Evolutionary conservation across 129 eudicot species (phyloP).

Genomic region (Gnaphalium uliginosum): DNA sequence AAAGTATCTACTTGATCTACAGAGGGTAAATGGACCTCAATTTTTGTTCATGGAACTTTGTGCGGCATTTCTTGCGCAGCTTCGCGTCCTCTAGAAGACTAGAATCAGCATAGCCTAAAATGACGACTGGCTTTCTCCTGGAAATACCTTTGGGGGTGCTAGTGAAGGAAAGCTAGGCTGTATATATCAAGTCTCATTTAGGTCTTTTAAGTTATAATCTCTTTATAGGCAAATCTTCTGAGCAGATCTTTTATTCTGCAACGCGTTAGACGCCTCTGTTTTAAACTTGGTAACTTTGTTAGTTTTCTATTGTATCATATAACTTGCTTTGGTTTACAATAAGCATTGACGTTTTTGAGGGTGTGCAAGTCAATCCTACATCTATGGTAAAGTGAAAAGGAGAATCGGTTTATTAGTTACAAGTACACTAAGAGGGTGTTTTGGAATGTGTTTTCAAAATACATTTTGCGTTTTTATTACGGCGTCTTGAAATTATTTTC

Average conservation of each 20-base stretch:
- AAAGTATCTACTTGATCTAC: constrained; percentile 67
- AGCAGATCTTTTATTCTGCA: constrained; percentile 37
- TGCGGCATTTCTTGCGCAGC: constrained; percentile 90
- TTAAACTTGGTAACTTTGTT: constrained; percentile 20
- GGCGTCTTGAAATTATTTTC: no score
- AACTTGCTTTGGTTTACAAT: not conserved
- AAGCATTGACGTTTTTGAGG: not conserved
- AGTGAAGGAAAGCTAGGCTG: constrained; percentile 47
- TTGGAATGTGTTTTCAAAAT: no score
- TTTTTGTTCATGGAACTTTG: constrained; percentile 74
- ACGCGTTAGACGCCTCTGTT: constrained; percentile 32
- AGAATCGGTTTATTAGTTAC: not conserved
- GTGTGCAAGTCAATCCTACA: not conserved
- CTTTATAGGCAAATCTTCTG: constrained; percentile 34
- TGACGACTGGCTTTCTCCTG: constrained; percentile 43
- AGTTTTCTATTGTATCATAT: constrained; percentile 12
- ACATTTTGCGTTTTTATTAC: no score
- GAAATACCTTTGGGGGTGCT: constrained; percentile 19
- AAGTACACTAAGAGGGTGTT: not conserved
- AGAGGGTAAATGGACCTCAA: constrained; percentile 66
- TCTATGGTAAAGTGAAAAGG: not conserved
- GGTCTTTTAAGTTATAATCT: constrained; percentile 26
- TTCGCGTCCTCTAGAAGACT: constrained; percentile 62
- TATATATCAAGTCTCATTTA: constrained; percentile 38
- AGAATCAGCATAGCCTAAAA: constrained; percentile 25